These are phyloP conservation scores for Hirsutella rhossiliensis DNA, from an alignment of 2,329 filamentous ascomycete species.

Conservation along the genomic window DNA sequence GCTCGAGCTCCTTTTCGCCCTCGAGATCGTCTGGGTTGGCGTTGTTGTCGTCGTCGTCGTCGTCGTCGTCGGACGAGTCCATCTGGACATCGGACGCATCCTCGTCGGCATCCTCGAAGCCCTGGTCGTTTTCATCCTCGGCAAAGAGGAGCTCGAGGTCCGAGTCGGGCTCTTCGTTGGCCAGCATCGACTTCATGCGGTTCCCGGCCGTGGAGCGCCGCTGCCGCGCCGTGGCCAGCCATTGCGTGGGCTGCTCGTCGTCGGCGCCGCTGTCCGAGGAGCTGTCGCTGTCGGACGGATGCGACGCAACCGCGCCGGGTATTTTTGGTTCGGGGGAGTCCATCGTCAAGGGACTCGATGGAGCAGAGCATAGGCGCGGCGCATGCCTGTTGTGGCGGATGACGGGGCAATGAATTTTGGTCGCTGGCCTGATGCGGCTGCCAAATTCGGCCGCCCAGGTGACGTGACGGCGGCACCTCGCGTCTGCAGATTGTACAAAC, in stretches of 20 bases:
- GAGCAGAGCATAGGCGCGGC: no score
- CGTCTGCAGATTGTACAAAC: no score
- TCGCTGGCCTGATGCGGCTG: no score
- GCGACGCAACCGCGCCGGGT: slow-evolving; percentile 20
- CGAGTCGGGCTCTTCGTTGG: slow-evolving; percentile 58
- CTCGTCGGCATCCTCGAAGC: slow-evolving; percentile 57
- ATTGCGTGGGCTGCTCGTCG: slow-evolving; percentile 38
- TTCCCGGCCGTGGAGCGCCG: slow-evolving; percentile 76
- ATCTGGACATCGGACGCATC: slow-evolving; percentile 68
- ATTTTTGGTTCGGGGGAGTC: slow-evolving; percentile 9
- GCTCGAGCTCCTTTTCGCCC: slow-evolving; percentile 79
- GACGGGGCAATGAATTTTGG: no score
- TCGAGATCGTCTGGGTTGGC: slow-evolving; percentile 64
- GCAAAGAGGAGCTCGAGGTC: slow-evolving; percentile 66
- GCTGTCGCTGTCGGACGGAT: slow-evolving; percentile 17
- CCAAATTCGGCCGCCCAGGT: no score
- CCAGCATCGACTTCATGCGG: slow-evolving; percentile 66
- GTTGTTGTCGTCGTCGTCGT: slow-evolving; percentile 76
- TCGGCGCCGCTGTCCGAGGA: slow-evolving; percentile 23
- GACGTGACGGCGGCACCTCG: no score
- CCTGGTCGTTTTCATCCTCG: slow-evolving; percentile 56
- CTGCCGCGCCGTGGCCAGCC: slow-evolving; percentile 60
- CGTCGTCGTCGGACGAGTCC: slow-evolving; percentile 75
- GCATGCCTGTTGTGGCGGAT: no score
- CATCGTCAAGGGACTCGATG: no score